phyloP scores from a whole-genome alignment of 192 early-diverging fungal genomes.

The Lunasporangiospora selenospora region DNA sequence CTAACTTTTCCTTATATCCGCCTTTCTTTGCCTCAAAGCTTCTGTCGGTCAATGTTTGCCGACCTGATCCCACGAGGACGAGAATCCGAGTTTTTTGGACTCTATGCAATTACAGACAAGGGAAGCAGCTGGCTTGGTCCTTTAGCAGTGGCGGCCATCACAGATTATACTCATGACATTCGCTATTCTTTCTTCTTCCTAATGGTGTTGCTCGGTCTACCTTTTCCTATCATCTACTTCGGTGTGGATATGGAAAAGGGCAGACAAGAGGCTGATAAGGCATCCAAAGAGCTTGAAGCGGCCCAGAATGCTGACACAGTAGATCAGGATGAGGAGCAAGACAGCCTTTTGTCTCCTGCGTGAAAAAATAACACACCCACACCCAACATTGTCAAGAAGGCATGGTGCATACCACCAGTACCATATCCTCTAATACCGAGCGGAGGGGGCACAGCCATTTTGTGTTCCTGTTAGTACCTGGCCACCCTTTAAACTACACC shows the following conservation, averaged over 20 bases:
- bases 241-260: conserved; percentile 59
- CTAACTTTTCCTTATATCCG: too few relatives aligned
- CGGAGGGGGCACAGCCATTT: too few relatives aligned
- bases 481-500: too few relatives aligned
- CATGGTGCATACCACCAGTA: too few relatives aligned
- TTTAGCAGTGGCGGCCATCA: conserved; percentile 63
- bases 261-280: conserved; percentile 47
- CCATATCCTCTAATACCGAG: not conserved
- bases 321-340: conserved; percentile 10
- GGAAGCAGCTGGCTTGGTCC: conserved; percentile 73
- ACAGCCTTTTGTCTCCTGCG: conserved; percentile 11
- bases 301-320: not conserved
- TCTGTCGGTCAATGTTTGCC: conserved; percentile 63
- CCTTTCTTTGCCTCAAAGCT: too few relatives aligned
- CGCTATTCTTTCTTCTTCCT: conserved; percentile 60
- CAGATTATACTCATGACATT: conserved; percentile 54
- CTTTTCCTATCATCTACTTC: conserved; percentile 57
- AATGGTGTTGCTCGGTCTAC: conserved; percentile 50
- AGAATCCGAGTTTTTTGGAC: conserved; percentile 70
- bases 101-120: conserved; percentile 73
- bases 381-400: too few relatives aligned
- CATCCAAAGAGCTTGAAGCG: conserved; percentile 11
- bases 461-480: too few relatives aligned
- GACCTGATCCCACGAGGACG: conserved; percentile 64
- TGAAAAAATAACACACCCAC: not conserved